phyloP scores from a whole-genome alignment of 306 rosid genomes.

The Senna siamea region DNA sequence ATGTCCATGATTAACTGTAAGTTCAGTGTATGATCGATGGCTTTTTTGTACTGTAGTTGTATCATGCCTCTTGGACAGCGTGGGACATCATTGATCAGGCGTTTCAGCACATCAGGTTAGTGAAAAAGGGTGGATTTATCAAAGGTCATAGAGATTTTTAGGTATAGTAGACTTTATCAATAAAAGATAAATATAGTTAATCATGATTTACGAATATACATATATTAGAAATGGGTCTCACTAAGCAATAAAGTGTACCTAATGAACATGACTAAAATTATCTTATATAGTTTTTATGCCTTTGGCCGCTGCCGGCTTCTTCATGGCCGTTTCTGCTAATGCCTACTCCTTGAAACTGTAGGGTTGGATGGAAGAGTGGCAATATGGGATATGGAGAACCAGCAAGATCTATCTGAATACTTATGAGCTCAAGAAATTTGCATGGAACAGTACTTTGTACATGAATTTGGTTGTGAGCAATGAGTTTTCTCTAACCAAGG shows the following conservation, averaged over 20 bases:
- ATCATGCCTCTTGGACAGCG: conserved; percentile 68
- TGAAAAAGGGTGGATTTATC: conserved; percentile 22
- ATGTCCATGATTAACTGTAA: not conserved
- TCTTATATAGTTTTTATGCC: not conserved
- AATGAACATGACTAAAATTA: not conserved
- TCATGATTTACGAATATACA: too few species aligned
- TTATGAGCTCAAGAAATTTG: not conserved
- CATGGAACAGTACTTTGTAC: not conserved
- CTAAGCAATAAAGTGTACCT: too few species aligned
- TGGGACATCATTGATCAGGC: conserved; percentile 49
- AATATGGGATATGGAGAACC: conserved; percentile 68
- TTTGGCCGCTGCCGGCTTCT: not conserved
- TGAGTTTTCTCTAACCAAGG: not conserved
- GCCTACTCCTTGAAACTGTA: conserved; percentile 27
- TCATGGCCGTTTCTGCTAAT: not conserved
- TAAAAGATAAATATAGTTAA: too few species aligned
- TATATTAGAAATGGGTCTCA: not conserved
- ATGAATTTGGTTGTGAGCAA: conserved; percentile 4
- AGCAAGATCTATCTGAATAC: conserved; percentile 53
- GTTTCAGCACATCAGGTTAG: conserved; percentile 99
- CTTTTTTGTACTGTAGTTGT: conserved; percentile 60
- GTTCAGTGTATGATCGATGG: conserved; percentile 28
- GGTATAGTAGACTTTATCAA: not conserved
- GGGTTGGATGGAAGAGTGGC: conserved; percentile 73
- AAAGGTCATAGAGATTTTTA: not conserved